A percentile compares a stretch with the other conserved stretches of the same genome.
Conservation (phyloP, 257 asterid genomes). For the Nyctanthes arbortristis region DNA sequence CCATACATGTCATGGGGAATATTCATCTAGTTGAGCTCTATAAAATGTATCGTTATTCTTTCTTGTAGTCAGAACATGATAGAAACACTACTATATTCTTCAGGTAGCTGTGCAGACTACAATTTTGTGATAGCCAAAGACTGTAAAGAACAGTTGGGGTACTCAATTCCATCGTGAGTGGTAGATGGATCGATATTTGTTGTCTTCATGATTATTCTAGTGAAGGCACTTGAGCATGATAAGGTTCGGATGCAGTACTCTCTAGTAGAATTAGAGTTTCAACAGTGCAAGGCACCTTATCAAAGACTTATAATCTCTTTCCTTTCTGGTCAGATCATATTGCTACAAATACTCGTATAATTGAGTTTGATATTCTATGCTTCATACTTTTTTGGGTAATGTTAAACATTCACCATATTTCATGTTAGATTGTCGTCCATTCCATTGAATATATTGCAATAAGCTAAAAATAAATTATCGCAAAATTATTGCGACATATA, state of each 20-base stretch:
- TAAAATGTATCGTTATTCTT: not conserved
- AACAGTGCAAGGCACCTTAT: too few relatives aligned
- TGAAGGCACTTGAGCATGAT: not conserved
- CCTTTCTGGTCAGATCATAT: too few relatives aligned
- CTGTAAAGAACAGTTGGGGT: not conserved
- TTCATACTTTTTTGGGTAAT: too few relatives aligned
- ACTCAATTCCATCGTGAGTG: not conserved
- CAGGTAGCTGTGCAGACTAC: not conserved
- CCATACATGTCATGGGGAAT: not conserved
- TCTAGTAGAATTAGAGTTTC: too few relatives aligned
- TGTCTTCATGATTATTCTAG: not conserved
- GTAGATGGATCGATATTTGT: not conserved
- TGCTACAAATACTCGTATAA: too few relatives aligned
- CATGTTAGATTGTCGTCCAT: too few relatives aligned
- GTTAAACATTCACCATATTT: too few relatives aligned
- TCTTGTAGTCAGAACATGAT: not conserved
- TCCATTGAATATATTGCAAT: too few relatives aligned
- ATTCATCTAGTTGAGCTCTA: not conserved
- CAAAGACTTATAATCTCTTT: too few relatives aligned
- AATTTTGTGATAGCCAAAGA: not conserved
- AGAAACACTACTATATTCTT: not conserved
- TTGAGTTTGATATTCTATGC: too few relatives aligned
- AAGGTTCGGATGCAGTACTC: not conserved
- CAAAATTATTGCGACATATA: too few relatives aligned
- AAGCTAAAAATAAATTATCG: too few relatives aligned